Evolutionary conservation across 2,329 filamentous ascomycete genomes (phyloP).

Genomic region (Penicillium sp.): DNA sequence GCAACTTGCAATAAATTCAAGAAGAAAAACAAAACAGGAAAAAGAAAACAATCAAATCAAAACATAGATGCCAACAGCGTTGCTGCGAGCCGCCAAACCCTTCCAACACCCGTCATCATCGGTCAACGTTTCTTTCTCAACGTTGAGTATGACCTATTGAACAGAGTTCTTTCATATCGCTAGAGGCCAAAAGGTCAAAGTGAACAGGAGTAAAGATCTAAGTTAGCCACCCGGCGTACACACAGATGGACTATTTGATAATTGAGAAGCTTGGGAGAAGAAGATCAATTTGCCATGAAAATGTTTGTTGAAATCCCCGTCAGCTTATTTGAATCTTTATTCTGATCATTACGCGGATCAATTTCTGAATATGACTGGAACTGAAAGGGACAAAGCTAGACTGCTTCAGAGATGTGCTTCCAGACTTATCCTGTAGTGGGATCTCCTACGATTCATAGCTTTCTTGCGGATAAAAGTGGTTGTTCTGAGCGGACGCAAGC

Average conservation of each 20-base stretch:
- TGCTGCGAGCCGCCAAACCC: background rate
- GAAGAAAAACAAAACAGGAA: background rate
- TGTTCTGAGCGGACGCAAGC: no score
- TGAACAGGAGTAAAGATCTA: background rate
- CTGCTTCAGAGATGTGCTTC: no score
- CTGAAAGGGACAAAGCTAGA: no score
- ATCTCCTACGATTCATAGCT: no score
- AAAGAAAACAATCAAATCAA: background rate
- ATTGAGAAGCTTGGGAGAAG: no score
- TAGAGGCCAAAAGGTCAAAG: background rate
- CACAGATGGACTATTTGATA: background rate
- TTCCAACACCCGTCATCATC: background rate
- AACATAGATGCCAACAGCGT: background rate
- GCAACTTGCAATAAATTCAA: background rate
- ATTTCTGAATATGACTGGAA: no score
- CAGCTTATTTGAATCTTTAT: background rate
- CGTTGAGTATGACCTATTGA: background rate
- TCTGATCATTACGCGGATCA: no score
- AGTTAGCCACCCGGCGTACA: background rate
- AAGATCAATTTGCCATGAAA: background rate
- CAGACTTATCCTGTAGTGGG: no score
- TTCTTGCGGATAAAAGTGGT: no score
- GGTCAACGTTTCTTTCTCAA: background rate
- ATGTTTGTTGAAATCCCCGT: background rate
- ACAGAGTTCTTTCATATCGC: background rate